Evolutionary conservation across 768 basidiomycete genomes (phyloP), one percentile per base, ranked within the genome.

Genomic region (Pisolithus tinctorius): DNA sequence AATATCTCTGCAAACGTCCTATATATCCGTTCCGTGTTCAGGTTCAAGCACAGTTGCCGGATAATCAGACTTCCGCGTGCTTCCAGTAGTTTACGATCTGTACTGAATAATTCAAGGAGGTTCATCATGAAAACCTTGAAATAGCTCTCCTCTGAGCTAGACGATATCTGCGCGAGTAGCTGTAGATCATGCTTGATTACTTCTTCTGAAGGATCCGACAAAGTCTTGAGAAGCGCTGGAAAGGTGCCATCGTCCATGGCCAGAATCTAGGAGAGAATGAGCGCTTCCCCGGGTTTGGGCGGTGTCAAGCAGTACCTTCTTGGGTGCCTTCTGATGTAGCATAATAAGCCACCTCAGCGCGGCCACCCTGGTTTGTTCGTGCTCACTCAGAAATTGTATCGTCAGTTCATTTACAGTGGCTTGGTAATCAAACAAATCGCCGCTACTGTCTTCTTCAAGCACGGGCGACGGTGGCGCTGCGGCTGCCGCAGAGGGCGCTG

Each of bases 331-430:
- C 65, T 94, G 89, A 69, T 99, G 96, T 47, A 99, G 71, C 96
- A 99, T 99, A 51, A 96, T 84, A 37, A 99, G 73, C 96, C 96
- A 99, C 69, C 95, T 94, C 59, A 99, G 67, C 2, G 95, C 93
- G 26, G 93, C 93, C 5, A 98, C 91, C 45, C 94, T 75, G 0
- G 96, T 98, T 63, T 97, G 93, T 64, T 96, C 95, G 58, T 90
- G 93, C 68, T 99, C 95, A 67, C 89, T 93, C 69, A 97, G 63
- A 65, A 99, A 94, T 58, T 96, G 93, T 46, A 96, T 74, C 4
- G 93, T 96, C 56, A 99, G 69, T 46, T 88, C 90, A 61, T 89
- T 91, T 47, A 99, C 95, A 0, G 93, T 97, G 17, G 84, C 80
- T 57, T 91, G 87, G 60, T 96, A 96, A 63, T 96, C 92, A 60